These are phyloP conservation scores for Chenopodium formosanum DNA, from an alignment of 148 eudicot species.

Conservation along the genomic window DNA sequence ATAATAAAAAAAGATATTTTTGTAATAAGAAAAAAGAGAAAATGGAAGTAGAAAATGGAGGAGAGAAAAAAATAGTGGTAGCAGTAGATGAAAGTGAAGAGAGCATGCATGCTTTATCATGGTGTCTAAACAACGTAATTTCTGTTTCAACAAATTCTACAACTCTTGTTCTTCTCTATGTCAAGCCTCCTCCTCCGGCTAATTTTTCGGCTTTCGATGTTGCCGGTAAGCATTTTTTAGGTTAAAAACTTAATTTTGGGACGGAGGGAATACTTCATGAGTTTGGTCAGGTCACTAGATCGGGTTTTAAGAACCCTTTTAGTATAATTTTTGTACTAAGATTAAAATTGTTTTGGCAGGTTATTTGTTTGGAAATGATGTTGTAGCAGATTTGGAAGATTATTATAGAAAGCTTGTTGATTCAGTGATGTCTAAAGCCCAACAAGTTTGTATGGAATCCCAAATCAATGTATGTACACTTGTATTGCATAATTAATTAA, in stretches of 20 bases:
- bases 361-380: constrained; percentile 55
- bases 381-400: constrained; percentile 57
- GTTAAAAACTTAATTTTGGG: too few species aligned
- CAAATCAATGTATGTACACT: constrained; percentile 26
- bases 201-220: constrained; percentile 53
- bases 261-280: too few species aligned
- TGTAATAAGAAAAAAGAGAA: neutral
- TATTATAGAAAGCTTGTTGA: constrained; percentile 50
- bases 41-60: constrained; percentile 17
- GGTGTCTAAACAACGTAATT: constrained; percentile 63
- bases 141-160: constrained; percentile 17
- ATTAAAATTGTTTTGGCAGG: constrained; percentile 28
- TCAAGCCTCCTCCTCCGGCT: constrained; percentile 65
- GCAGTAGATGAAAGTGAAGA: constrained; percentile 87
- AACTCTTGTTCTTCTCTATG: constrained; percentile 67
- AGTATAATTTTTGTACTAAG: neutral
- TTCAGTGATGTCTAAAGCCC: constrained; percentile 76
- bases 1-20: neutral
- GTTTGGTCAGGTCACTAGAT: too few species aligned
- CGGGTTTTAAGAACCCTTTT: neutral
- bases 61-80: constrained; percentile 49
- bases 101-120: constrained; percentile 86
- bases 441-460: constrained; percentile 45
- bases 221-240: constrained; percentile 31
- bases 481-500: neutral